Base-by-base conservation (phyloP, 2,329 filamentous ascomycete species). In the Fusarium irregulare region DNA sequence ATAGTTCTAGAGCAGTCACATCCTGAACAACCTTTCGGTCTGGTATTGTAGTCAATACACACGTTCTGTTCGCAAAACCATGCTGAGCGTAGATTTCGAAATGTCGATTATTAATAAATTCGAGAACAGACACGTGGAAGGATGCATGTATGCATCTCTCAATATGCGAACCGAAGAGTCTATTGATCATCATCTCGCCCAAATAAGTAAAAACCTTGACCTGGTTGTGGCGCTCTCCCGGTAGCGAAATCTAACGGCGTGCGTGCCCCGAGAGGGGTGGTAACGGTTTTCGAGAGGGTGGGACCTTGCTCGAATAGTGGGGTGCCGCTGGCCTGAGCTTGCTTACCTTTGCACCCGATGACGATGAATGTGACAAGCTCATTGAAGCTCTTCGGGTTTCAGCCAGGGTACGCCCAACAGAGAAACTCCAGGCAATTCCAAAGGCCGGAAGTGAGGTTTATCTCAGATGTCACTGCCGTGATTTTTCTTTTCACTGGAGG, bases 241-340 rank as follows among this genome's bases (percentile, higher is more conserved):
- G 67, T 65, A 66, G 60, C 54, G 34, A 50, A 66, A 61, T 66
- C 64, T 54, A 70, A 70, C 66, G 67, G 58, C 32, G 49, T 25
- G 47, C 11, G 37, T 34, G 41, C 8, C 46, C 21, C 34, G 27
- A 62, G 53, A 60, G 55, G 65, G 46, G 57, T 62, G 62, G 62
- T 64, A 70, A 59, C 67, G 59, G 68, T 70, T 70, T 70, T 71
- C 32, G 40, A 59, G 54, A 49, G 56, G 55, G 62, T 57, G 67
- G 67, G 58, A 30, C 46, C n/a, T 53, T 51, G n/a, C 30, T 25
- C 28, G 25, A 51, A 21, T 25, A 44, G 58, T 55, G 67, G 68
- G 40, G 63, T 56, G 48, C 50, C 40, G 28, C 32, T 60, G 54
- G 34, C 18, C 59, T 65, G 27, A 34, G 45, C 63, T 64, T 70